phyloP scores from a whole-genome alignment of 345 rosid species.

The sweet orange (Citrus sinensis) region DVS_A1.0 CM039167.1:24635501-24636000 shows the following conservation, averaged over 20 bases:
- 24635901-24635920: neutral
- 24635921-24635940: neutral
- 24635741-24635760: neutral
- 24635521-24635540: slow-evolving; percentile 91
- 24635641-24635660: neutral
- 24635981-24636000: neutral
- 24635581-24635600: neutral
- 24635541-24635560: slow-evolving; percentile 17
- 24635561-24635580: neutral
- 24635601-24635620: neutral
- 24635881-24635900: neutral
- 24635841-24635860: neutral
- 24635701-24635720: neutral
- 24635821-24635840: neutral
- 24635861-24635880: neutral
- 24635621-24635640: neutral
- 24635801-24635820: neutral
- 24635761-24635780: neutral
- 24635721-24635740: neutral
- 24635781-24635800: neutral
- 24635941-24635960: neutral
- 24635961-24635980: neutral
- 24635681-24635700: neutral
- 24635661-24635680: neutral
- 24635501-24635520: slow-evolving; percentile 82